These are phyloP conservation scores for Neurospora crassa DNA, from an alignment of 2,329 filamentous ascomycete genomes.

Conservation along the genomic window DNA sequence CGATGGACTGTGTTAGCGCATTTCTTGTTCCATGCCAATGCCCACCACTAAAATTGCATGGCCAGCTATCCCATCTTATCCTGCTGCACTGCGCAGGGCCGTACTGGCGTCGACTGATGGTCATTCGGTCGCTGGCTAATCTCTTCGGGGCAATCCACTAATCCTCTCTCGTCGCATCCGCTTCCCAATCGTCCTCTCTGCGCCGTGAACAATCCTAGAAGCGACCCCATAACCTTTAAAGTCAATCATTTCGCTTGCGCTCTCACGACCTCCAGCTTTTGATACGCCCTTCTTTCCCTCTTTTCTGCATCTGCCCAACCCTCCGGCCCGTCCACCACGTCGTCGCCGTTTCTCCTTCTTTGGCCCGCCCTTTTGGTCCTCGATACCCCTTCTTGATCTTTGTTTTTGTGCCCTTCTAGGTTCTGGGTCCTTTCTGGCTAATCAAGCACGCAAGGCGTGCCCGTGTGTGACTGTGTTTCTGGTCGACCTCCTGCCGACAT, in stretches of 20 bases:
- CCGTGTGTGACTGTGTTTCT: constrained; percentile 11
- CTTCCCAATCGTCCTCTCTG: constrained; percentile 13
- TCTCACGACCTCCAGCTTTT: constrained; percentile 36
- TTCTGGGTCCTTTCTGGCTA: constrained; percentile 3
- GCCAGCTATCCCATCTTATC: constrained; percentile 21
- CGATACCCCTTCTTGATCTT: constrained; percentile 10
- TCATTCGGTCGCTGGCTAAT: constrained; percentile 28
- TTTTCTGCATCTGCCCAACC: constrained; percentile 16
- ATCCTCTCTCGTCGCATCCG: constrained; percentile 21
- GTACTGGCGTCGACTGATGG: constrained; percentile 1
- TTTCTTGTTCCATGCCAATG: background rate
- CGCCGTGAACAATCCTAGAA: constrained; percentile 22
- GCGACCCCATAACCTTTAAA: constrained; percentile 32
- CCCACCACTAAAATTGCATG: background rate
- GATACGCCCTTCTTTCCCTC: constrained; percentile 26
- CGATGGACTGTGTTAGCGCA: constrained; percentile 14
- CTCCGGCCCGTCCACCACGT: constrained; percentile 14
- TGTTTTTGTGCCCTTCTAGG: constrained; percentile 5
- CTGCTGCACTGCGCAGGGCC: constrained; percentile 8
- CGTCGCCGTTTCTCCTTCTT: constrained; percentile 11
- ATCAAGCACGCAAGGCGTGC: constrained; percentile 14
- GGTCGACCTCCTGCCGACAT: background rate
- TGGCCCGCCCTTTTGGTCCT: constrained; percentile 11
- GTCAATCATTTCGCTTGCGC: constrained; percentile 44
- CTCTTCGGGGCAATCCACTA: constrained; percentile 31